Evolutionary conservation across 257 asterid species (phyloP).

Genomic region (Linaria vulgaris): DNA sequence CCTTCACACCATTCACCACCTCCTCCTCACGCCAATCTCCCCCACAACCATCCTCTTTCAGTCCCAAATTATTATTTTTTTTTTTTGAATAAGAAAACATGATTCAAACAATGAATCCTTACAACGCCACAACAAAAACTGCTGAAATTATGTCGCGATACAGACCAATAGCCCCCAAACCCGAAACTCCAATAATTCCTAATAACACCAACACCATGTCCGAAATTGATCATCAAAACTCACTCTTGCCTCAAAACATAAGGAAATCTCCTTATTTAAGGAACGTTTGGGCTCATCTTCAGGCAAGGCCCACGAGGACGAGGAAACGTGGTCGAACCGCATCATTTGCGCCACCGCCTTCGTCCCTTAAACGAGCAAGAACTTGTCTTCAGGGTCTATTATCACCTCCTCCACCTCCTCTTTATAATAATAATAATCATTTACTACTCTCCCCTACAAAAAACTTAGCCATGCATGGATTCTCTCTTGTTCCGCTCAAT

Average conservation of each 20-base stretch:
- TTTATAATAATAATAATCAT: too few relatives aligned
- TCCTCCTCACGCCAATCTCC: constrained; percentile 11
- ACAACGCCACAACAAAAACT: constrained; percentile 50
- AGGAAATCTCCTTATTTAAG: constrained; percentile 63
- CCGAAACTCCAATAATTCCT: constrained; percentile 48
- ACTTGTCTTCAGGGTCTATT: too few relatives aligned
- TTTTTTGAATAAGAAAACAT: constrained; percentile 26
- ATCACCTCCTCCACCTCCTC: too few relatives aligned
- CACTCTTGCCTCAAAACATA: constrained; percentile 50
- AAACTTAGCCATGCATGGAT: constrained; percentile 39
- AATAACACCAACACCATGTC: constrained; percentile 5
- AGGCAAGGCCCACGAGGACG: constrained; percentile 82
- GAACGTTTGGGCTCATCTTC: constrained; percentile 77
- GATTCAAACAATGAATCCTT: constrained; percentile 67
- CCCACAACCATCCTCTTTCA: too few relatives aligned
- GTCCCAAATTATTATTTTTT: too few relatives aligned
- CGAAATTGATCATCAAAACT: constrained; percentile 19
- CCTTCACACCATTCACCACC: constrained; percentile 5
- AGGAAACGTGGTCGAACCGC: constrained; percentile 77
- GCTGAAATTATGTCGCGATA: constrained; percentile 93
- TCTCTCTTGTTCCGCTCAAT: constrained; percentile 43
- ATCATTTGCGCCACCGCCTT: constrained; percentile 50
- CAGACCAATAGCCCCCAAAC: constrained; percentile 93
- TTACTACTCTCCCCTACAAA: too few relatives aligned
- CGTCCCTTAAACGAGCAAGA: constrained; percentile 45